Evolutionary conservation across 2,329 filamentous ascomycete species (phyloP), one percentile per base, ranked within the genome.

Genomic region (Cladosporium halotolerans): DNA sequence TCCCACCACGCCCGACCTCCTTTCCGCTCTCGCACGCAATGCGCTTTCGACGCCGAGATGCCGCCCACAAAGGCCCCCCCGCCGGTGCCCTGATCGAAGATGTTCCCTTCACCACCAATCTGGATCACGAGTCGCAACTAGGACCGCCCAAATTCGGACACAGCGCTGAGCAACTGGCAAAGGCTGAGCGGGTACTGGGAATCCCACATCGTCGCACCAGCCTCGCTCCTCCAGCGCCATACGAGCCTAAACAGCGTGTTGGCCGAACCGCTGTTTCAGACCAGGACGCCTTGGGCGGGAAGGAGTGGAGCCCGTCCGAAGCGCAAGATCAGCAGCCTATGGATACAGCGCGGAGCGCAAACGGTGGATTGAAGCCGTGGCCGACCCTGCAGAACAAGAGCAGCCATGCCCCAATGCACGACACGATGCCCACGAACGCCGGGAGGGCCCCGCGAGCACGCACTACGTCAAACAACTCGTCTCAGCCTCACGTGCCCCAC

Each of bases 311-410:
- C 32, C 9, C 10, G 13, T 19, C 19, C 19, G 34, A 4, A 18
- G 32, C 42, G 40, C 40, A 44, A 31, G 48, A 51, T 38, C 23
- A 44, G n/a, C 40, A 51, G 40, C 48, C 48, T 51, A 51, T 51
- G 48, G 48, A 44, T 38, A 46, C 34, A 28, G 36, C 45, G 28
- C 52, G 18, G 39, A 42, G 52, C 36, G 39, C 52, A 18, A 48
- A 54, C 23, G 52, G 45, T 44, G 52, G 52, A 48, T 34, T 54
- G 45, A 54, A 49, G 28, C 45, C 52, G n/a, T 54, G 52, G 52
- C 52, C 52, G 23, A 49, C 40, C 32, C 42, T 53, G 34, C 52
- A 54, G 32, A 49, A 33, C 52, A 51, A 51, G 31, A 50, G 42
- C 32, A 43, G 36, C 39, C 32, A 51, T 51, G 32, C 34, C 14